Base-by-base conservation (phyloP, 495 filamentous ascomycete species). In the Neurospora sp. region DNA sequence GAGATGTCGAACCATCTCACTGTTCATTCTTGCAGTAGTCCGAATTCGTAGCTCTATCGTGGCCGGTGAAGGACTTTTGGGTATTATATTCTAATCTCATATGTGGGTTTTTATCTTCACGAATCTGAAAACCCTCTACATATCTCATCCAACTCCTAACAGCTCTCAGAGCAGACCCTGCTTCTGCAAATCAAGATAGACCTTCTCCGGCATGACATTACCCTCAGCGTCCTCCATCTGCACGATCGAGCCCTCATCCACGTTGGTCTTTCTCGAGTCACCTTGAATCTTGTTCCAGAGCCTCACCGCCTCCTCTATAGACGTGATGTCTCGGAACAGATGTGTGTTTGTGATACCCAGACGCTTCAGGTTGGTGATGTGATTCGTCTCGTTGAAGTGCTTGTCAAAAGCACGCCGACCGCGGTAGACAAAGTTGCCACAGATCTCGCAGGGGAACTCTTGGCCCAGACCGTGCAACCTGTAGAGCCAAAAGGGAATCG, bases 221-320 rank as follows among this genome's bases (percentile, higher is more conserved):
- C 96, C 96, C 78, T 97, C 92, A 0, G 88, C 92, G 82, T 99
- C 96, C 85, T 99, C 96, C 96, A 98, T 98, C 85, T 99, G 93
- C 40, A 97, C 93, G 1, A 98, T 89, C 68, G 92, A 92, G 39
- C 96, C 94, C 22, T 89, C 89, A 69, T 87, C 87, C 0, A 89
- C 86, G 75, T 89, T 90, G 76, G 90, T 87, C 83, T 91, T 91
- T 85, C 92, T 93, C 81, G 92, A 91, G 31, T 98, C 94, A 31
- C 89, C 82, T 82, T 95, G 90, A 37, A 98, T 90, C 84, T 98
- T 97, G 71, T 95, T 93, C 96, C 94, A 97, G 69, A 99, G 85
- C 71, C 88, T 87, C 75, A 92, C 82, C 10, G 96, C 96, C 75
- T 98, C 92, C 20, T 93, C 91, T 53, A 99, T 98, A 47, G 88